Base-by-base conservation (phyloP, 2,329 filamentous ascomycete species). In the Arthrobotrys megalospora region DNA sequence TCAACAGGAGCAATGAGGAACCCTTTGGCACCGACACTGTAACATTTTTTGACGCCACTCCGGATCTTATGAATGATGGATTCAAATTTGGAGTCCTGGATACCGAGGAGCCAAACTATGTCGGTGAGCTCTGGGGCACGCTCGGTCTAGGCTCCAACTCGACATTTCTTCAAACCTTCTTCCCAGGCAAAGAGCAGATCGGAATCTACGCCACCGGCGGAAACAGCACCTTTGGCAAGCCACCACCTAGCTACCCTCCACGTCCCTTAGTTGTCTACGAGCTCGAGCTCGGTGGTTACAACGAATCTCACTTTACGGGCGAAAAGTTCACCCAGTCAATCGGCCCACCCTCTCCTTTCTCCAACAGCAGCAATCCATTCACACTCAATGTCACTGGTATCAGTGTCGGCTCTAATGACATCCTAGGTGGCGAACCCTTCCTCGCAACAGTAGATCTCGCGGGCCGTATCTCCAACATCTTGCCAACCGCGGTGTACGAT, bases 151-250 rank as follows among this genome's bases (percentile, higher is more conserved):
- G 69, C 7, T n/a, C 58, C 6, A 28, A 43, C 28, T 73, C 69
- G 0, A 73, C 69, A 4, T 73, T 65, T 19, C 16, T 73, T 14
- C 14, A 66, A 5, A 73, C 69, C 50, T 65, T 73, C 60, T 73
- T 73, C 38, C 69, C 69, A 14, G 48, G 50, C 6, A 65, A 73
- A 6, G 36, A 55, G 14, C 58, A 73, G 28, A 45, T 73, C 24
- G 69, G 69, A 19, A 41, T 65, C 21, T 73, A 65, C 16, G 48
- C 24, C 28, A 53, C 48, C 6, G 67, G 67, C 24, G 60, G 69
- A n/a, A 73, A 66, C 28, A 58, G 47, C 38, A 73, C 58, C 4
- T 19, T 21, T 21, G 58, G 58, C 36, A 64, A 71, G 14, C 60
- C 48, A 6, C 47, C 47, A 7, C 21, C 10, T 19, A 65, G 19